Base-by-base conservation (phyloP, 139 green algal species). In the Choricystis sp. region DNA sequence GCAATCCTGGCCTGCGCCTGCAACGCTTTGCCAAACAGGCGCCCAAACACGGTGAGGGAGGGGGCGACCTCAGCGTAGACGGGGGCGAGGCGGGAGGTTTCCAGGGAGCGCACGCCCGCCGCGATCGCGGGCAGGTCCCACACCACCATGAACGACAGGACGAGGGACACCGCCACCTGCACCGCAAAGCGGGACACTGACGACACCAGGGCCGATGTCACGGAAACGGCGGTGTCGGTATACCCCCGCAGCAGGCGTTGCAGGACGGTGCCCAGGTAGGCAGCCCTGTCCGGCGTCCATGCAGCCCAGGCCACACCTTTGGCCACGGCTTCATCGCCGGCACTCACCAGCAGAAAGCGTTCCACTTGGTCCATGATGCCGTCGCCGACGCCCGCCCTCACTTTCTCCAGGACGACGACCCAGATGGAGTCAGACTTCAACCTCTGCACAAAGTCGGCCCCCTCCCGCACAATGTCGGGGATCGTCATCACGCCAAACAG, bases 141-240 rank as follows among this genome's bases (percentile, higher is more conserved):
- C 48, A 96, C 75, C 48, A 96, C 74, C 79, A 96, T 90, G 78
- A 96, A 96, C 27, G 77, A 85, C 26, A 95, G 78, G 59, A 95
- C 81, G 66, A 96, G 71, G 49, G 78, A 87, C n/a, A 96, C 81
- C 19, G 84, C 67, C 21, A 90, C 81, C 84, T 94, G 81, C 66
- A 65, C 2, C 25, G 82, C 81, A 72, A 95, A 91, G 59, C 79
- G 74, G 26, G 85, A 88, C 9, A 90, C 80, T 31, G 79, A 85
- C 55, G 81, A 82, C 30, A 95, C 64, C 27, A 93, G 72, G 21
- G 72, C 63, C 3, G 79, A 81, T 4, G 83, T 92, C 56, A 92
- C 69, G 63, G 71, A 71, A 59, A 89, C 83, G 16, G 88, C 87
- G 14, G 82, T 84, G 29, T 86, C 87, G 40, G 88, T 96, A 77